Base-by-base conservation (phyloP, 345 rosid genomes). In the Jatropha curcas region DNA sequence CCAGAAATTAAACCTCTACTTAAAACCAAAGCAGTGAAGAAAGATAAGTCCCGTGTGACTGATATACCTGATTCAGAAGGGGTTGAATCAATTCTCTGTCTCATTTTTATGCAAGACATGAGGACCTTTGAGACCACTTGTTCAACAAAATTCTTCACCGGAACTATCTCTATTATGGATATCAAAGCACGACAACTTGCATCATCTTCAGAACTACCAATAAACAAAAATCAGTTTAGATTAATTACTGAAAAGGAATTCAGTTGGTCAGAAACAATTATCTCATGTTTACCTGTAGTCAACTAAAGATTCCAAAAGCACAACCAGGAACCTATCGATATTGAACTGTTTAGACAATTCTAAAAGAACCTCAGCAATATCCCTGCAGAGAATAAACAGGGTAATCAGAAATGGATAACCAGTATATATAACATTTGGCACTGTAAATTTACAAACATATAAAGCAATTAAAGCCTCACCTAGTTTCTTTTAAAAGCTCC, bases 341-440 rank as follows among this genome's bases (percentile, higher is more conserved):
- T 88, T 88, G 77, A 89, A 95, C 80, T 87, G 96, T 77, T 82
- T 77, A 31, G 96, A 89, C 65, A 95, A 76, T 68, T 79, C 90
- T 75, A 75, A 71, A 71, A 95, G 92, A 77, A 89, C 76, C 59
- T 78, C 88, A 55, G 84, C 77, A 62, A 89, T 75, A 77, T 86
- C 90, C 85, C 99, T 95, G 68, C 64, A 72, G 67, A 76, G 65
- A 5, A 79, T 67, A 53, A 72, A 27, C n/a, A 5, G 57, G 39
- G 34, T 51, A 60, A 17, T 33, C 34, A 56, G 27, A 28, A 58
- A 64, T 55, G 27, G 51, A 62, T 37, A 76, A 25, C 35, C 51
- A 62, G 67, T 28, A 45, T 22, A 57, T 27, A n/a, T 56, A 17
- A 35, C 46, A 27, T 65, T 24, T 19, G 4, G 7, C 2, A 50